These are phyloP conservation scores for Starmerella tilneyi DNA, from an alignment of 805 yeast species.

Conservation along the genomic window DNA sequence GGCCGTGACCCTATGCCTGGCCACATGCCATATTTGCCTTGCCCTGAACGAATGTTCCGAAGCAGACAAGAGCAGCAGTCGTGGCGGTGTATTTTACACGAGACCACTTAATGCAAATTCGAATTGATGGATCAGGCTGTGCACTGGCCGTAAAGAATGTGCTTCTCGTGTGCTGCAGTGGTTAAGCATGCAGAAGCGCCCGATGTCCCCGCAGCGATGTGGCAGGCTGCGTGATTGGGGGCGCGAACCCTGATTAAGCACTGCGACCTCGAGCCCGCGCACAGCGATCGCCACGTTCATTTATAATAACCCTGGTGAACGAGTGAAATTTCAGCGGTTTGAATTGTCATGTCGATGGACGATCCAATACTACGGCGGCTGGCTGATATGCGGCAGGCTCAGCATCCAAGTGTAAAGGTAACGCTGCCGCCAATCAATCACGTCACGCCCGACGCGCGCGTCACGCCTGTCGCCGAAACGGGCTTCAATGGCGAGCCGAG, in stretches of 20 bases:
- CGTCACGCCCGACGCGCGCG: background rate
- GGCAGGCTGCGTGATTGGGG: conserved; percentile 4
- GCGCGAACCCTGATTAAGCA: conserved; percentile 8
- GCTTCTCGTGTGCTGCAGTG: no score
- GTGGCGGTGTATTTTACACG: no score
- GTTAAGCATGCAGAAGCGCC: no score
- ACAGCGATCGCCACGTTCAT: conserved; percentile 9
- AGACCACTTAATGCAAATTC: no score
- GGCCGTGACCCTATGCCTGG: no score
- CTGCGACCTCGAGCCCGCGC: conserved; percentile 8
- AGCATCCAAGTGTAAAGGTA: conserved; percentile 3
- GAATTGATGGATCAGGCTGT: no score
- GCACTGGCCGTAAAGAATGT: no score
- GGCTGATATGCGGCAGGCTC: conserved; percentile 1
- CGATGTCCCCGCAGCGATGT: conserved; percentile 1
- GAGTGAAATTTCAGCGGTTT: conserved; percentile 7
- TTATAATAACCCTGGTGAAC: background rate
- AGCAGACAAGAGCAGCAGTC: no score
- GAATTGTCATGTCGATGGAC: background rate
- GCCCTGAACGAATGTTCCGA: no score
- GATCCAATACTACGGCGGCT: conserved; percentile 6
- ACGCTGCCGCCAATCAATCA: conserved; percentile 5
- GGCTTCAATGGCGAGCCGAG: background rate
- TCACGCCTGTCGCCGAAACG: background rate
- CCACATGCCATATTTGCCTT: no score